phyloP scores from a whole-genome alignment of 148 eudicot genomes.

The Oxyria digyna region DNA sequence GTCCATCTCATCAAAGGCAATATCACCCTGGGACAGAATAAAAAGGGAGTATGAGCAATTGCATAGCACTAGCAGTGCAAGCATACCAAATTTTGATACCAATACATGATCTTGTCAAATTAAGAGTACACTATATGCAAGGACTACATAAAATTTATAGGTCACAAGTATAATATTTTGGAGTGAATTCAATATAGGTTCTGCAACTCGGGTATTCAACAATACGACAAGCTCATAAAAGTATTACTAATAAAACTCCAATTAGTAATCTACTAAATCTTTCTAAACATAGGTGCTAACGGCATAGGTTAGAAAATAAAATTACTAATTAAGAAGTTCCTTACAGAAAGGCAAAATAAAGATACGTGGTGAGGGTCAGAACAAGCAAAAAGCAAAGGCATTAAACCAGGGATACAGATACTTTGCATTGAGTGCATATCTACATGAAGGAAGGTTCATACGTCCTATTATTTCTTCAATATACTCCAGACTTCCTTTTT shows the following conservation, averaged over 20 bases:
- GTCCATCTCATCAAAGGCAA: constrained; percentile 86
- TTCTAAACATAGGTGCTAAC: too few species aligned
- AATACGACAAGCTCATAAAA: neutral
- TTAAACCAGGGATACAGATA: neutral
- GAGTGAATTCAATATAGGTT: too few species aligned
- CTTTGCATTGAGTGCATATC: neutral
- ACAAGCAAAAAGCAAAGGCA: neutral
- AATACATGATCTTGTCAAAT: neutral
- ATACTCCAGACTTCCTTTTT: neutral
- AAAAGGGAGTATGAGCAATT: neutral
- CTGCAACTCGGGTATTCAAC: neutral
- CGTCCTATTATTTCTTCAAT: neutral
- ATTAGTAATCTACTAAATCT: too few species aligned
- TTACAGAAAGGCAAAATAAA: neutral
- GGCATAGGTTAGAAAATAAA: too few species aligned
- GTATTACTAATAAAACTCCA: too few species aligned
- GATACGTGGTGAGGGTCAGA: neutral
- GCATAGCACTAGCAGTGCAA: neutral
- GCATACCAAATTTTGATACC: neutral
- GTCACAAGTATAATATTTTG: neutral
- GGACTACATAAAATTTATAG: neutral
- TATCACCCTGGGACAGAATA: constrained; percentile 37
- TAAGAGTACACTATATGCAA: neutral
- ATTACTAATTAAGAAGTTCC: neutral
- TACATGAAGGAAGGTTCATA: neutral